A percentile compares a stretch with the other conserved stretches of the same genome.
Evolutionary conservation across 331 rosid genomes (phyloP).

Genomic region (Phaseolus coccineus): DNA sequence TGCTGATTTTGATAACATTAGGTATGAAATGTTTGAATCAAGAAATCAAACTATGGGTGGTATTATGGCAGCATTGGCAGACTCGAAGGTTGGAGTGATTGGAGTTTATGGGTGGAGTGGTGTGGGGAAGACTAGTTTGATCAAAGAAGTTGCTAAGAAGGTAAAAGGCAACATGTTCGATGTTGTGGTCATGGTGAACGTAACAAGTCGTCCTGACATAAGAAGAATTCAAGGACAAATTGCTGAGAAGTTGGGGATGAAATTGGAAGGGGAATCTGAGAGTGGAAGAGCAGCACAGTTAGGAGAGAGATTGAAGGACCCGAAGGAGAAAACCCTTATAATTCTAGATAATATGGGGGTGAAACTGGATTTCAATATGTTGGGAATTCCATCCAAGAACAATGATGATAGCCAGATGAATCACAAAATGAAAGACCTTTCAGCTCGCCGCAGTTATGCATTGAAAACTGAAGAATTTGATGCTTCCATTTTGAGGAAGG

Average conservation of each 20-base stretch:
- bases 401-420: neutral
- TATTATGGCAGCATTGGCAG: neutral
- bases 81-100: neutral
- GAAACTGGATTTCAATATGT: slow-evolving; percentile 19
- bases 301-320: neutral
- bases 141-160: slow-evolving; percentile 3
- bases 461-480: too few relatives aligned
- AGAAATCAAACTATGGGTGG: neutral
- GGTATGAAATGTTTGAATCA: neutral
- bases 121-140: slow-evolving; percentile 47
- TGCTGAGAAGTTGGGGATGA: slow-evolving; percentile 29
- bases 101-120: slow-evolving; percentile 46
- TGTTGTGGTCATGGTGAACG: neutral
- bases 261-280: neutral
- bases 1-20: neutral
- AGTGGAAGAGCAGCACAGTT: slow-evolving; percentile 21
- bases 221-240: slow-evolving; percentile 38
- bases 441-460: too few relatives aligned
- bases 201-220: neutral
- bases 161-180: slow-evolving; percentile 5
- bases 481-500: too few relatives aligned
- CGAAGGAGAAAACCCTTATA: slow-evolving; percentile 1
- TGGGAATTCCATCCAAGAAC: slow-evolving; percentile 29
- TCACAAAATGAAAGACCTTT: neutral
- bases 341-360: slow-evolving; percentile 39